These are phyloP conservation scores for bread wheat (Triticum aestivum) DNA, from an alignment of 176 grass and related monocot species.

Conservation along the genomic window IWGSC_CS_RefSeq_v2.1 NC_057805.1:69847253-69847752, in stretches of 20 bases:
- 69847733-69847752: conserved; percentile 97
- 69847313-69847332: conserved; percentile 5
- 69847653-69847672: conserved; percentile 58
- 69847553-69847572: neutral
- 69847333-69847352: neutral
- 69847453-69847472: conserved; percentile 53
- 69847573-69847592: neutral
- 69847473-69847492: conserved; percentile 53
- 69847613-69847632: conserved; percentile 17
- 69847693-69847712: conserved; percentile 79
- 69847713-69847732: conserved; percentile 96
- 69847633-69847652: conserved; percentile 39
- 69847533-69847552: conserved; percentile 55
- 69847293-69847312: conserved; percentile 13
- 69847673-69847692: conserved; percentile 65
- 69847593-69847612: conserved; percentile 19
- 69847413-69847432: neutral
- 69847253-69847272: conserved; percentile 76
- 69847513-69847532: conserved; percentile 33
- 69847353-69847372: neutral
- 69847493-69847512: conserved; percentile 52
- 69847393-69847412: neutral
- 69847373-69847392: neutral
- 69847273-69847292: conserved; percentile 38
- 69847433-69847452: conserved; percentile 12